phyloP scores from a whole-genome alignment of 176 grass and related monocot genomes.

The Saccharum spontaneum region DNA sequence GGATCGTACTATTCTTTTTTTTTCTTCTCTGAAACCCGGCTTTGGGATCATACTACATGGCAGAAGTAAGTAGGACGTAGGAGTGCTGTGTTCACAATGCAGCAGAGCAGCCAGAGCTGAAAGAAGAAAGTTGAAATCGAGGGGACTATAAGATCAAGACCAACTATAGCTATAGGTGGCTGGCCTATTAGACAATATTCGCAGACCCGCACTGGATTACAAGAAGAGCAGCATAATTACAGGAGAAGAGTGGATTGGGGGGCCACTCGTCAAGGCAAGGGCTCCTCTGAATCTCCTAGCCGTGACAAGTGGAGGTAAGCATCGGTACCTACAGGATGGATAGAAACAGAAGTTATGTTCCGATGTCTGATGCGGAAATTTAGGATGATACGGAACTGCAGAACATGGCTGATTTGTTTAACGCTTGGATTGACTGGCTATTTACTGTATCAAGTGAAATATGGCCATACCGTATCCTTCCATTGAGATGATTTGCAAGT shows the following conservation, averaged over 20 bases:
- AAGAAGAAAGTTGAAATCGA: not conserved
- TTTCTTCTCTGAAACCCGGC: not conserved
- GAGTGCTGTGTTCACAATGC: constrained; percentile 14
- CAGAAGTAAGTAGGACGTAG: not conserved
- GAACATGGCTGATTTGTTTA: constrained; percentile 1
- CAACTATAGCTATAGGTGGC: constrained; percentile 21
- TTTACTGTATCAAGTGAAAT: not conserved
- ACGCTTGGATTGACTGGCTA: not conserved
- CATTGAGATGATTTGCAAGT: constrained; percentile 85
- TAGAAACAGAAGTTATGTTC: not conserved
- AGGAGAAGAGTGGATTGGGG: not conserved
- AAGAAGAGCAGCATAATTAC: constrained; percentile 38
- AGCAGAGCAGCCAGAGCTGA: constrained; percentile 7
- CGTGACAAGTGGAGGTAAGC: constrained; percentile 77
- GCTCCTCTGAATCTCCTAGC: constrained; percentile 74
- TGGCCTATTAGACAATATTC: constrained; percentile 31
- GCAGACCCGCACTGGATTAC: constrained; percentile 33
- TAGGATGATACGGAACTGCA: not conserved
- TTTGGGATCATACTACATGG: not conserved
- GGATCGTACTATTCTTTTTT: not conserved
- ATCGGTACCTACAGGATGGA: constrained; percentile 53
- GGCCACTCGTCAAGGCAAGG: constrained; percentile 41
- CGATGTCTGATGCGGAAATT: not conserved
- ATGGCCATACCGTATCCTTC: constrained; percentile 75
- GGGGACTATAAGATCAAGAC: not conserved